A percentile compares a stretch with the other conserved stretches of the same genome.
These are phyloP conservation scores for Blepharisma japonicum DNA, from an alignment of 73 alveolate genomes.

Conservation along the genomic window DNA sequence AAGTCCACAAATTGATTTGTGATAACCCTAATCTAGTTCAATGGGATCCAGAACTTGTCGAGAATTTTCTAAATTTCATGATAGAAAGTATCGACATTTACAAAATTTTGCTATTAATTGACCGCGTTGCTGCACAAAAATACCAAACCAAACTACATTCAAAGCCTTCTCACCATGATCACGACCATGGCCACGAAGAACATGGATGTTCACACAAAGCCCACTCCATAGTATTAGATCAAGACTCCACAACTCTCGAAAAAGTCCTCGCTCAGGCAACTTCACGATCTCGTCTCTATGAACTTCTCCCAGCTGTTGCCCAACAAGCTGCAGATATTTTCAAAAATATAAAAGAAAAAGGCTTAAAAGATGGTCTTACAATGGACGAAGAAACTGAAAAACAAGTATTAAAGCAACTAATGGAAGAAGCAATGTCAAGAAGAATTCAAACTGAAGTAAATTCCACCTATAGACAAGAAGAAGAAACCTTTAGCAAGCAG, in stretches of 20 bases:
- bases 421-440: conserved; percentile 18
- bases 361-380: conserved; percentile 7
- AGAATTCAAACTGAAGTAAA: neutral
- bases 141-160: neutral
- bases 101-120: conserved; percentile 3
- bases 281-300: neutral
- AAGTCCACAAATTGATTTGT: neutral
- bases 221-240: neutral
- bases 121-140: conserved; percentile 15
- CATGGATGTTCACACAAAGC: neutral
- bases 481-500: conserved; percentile 23
- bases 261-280: conserved; percentile 12
- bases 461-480: neutral
- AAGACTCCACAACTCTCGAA: neutral
- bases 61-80: neutral
- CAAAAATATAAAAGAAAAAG: conserved; percentile 16
- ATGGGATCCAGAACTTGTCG: neutral
- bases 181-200: neutral
- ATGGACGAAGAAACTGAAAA: conserved; percentile 20
- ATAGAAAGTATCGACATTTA: conserved; percentile 7
- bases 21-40: neutral
- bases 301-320: neutral
- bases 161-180: too few relatives aligned
- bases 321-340: neutral
- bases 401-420: neutral